Evolutionary conservation across 2,329 filamentous ascomycete species (phyloP).

Genomic region (Ilyonectria robusta): DNA sequence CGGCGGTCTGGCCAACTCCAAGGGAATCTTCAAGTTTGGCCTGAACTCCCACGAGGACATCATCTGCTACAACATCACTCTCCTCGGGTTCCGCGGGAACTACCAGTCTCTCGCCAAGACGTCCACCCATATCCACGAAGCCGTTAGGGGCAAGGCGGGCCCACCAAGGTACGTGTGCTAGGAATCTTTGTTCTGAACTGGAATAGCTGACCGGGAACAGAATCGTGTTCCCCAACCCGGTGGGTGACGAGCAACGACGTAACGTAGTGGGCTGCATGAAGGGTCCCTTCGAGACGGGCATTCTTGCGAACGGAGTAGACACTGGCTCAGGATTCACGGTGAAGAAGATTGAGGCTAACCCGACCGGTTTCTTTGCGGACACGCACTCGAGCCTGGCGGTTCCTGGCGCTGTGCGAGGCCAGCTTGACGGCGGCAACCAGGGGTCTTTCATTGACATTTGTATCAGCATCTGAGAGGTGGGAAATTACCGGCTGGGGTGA

Average conservation of each 20-base stretch:
- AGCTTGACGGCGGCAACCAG: slow-evolving; percentile 52
- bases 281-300: slow-evolving; percentile 54
- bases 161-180: slow-evolving; percentile 59
- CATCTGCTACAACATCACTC: slow-evolving; percentile 66
- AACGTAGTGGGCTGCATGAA: slow-evolving; percentile 58
- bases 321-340: slow-evolving; percentile 63
- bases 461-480: neutral
- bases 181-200: slow-evolving; percentile 9
- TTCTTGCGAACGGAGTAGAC: slow-evolving; percentile 49
- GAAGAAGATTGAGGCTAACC: slow-evolving; percentile 64
- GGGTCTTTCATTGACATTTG: neutral
- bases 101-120: slow-evolving; percentile 66
- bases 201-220: slow-evolving; percentile 32
- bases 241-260: slow-evolving; percentile 52
- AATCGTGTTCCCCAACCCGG: slow-evolving; percentile 66
- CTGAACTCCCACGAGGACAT: slow-evolving; percentile 63
- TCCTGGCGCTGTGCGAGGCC: slow-evolving; percentile 67
- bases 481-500: neutral
- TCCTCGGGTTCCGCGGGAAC: slow-evolving; percentile 63
- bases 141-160: slow-evolving; percentile 59
- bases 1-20: slow-evolving; percentile 59
- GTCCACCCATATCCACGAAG: slow-evolving; percentile 70
- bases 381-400: slow-evolving; percentile 64
- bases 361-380: slow-evolving; percentile 66
- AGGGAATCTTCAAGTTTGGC: slow-evolving; percentile 66